Conservation (phyloP, 768 basidiomycete species). For the Mrakia hoshinonis region DNA sequence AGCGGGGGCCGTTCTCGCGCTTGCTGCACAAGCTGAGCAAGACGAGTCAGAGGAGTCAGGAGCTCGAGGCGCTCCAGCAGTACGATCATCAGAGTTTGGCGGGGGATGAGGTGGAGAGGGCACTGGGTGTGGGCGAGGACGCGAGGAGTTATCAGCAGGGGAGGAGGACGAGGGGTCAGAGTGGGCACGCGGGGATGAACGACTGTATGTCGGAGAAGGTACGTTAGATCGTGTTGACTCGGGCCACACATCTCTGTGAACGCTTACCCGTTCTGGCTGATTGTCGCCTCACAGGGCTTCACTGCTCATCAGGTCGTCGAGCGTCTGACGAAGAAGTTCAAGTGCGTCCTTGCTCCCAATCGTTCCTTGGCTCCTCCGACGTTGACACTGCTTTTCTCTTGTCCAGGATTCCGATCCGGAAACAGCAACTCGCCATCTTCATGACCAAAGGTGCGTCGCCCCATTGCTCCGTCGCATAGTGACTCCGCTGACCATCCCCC, state of each 20-base stretch:
- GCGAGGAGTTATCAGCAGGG: background rate
- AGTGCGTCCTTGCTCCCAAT: too few relatives aligned
- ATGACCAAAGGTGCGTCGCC: background rate
- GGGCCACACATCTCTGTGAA: too few relatives aligned
- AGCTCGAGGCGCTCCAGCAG: background rate
- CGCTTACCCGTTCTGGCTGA: too few relatives aligned
- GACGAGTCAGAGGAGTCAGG: background rate
- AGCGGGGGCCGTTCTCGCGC: background rate
- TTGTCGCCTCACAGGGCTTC: too few relatives aligned
- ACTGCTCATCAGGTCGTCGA: constrained; percentile 6
- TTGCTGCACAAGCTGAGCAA: background rate
- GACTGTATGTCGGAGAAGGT: background rate
- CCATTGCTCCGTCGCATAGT: background rate
- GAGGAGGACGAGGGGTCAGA: background rate
- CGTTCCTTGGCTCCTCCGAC: too few relatives aligned
- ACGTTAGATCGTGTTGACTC: too few relatives aligned
- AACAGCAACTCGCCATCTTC: constrained; percentile 18
- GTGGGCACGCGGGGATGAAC: background rate
- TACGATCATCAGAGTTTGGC: background rate
- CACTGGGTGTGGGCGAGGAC: background rate
- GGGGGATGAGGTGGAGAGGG: background rate
- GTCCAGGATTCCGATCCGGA: background rate
- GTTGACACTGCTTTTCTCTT: too few relatives aligned
- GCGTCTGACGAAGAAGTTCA: background rate
- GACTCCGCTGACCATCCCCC: background rate